phyloP scores from a whole-genome alignment of 768 basidiomycete species.

The Pulveroboletus ravenelii region DNA sequence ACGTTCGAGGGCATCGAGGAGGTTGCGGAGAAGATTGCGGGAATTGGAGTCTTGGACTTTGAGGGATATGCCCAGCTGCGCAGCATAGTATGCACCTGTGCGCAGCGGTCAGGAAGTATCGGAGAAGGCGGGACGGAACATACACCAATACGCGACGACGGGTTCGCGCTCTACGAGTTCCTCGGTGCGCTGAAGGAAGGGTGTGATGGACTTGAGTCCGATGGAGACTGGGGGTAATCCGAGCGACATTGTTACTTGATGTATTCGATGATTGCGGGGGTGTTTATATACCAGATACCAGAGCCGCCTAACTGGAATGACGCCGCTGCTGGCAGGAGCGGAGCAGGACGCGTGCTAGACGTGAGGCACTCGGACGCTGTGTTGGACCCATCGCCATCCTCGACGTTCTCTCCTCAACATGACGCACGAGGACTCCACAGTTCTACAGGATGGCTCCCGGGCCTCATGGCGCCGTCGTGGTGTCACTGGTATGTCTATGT shows the following conservation, averaged over 20 bases:
- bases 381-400: background rate
- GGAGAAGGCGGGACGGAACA: constrained; percentile 27
- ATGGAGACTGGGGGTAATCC: constrained; percentile 56
- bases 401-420: background rate
- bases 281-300: constrained; percentile 1
- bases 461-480: background rate
- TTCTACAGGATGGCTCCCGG: constrained; percentile 12
- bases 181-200: constrained; percentile 85
- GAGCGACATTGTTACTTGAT: constrained; percentile 35
- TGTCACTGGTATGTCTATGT: background rate
- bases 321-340: constrained; percentile 1
- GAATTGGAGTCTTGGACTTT: constrained; percentile 63
- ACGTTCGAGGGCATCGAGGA: constrained; percentile 74
- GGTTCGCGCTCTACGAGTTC: constrained; percentile 82
- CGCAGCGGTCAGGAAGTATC: background rate
- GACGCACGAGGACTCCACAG: constrained; percentile 2
- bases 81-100: constrained; percentile 85
- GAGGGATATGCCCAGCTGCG: constrained; percentile 77
- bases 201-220: constrained; percentile 63
- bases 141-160: constrained; percentile 94
- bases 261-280: background rate
- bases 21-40: constrained; percentile 61
- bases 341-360: constrained; percentile 4
- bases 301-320: background rate
- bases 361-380: constrained; percentile 4